Percentiles rank a stretch among this genome's conserved stretches.
Conservation (phyloP, 331 rosid genomes). For the Quercus tomentella region DNA sequence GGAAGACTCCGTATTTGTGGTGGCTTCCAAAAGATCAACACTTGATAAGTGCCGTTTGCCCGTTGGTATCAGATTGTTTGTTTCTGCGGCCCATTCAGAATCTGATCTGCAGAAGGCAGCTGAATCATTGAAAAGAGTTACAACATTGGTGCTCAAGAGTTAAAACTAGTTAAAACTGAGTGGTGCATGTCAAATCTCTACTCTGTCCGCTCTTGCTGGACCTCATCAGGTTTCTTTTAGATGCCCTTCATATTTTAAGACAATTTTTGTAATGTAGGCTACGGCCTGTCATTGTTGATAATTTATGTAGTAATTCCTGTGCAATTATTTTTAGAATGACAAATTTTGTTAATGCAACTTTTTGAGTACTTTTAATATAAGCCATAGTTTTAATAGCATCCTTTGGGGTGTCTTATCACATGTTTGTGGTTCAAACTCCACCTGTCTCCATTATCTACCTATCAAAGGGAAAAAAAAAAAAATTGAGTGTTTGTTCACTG, state of each 20-base stretch:
- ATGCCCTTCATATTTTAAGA: not conserved
- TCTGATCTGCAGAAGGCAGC: constrained; percentile 69
- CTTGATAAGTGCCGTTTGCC: constrained; percentile 79
- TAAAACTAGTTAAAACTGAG: constrained; percentile 31
- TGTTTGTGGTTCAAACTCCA: no score
- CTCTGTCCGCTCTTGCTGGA: not conserved
- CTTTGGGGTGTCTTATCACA: no score
- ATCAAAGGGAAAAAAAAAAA: no score
- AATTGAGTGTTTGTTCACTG: not conserved
- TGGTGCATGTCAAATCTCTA: constrained; percentile 11
- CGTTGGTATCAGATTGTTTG: constrained; percentile 72
- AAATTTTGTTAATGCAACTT: not conserved
- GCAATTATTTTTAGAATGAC: not conserved
- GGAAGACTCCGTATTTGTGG: constrained; percentile 71
- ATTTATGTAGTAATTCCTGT: not conserved
- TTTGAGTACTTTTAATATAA: not conserved
- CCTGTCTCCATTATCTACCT: no score
- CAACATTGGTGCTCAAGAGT: constrained; percentile 56
- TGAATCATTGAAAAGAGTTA: constrained; percentile 65
- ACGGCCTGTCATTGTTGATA: not conserved
- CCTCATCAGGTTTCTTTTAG: not conserved
- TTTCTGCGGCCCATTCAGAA: constrained; percentile 82
- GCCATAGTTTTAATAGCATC: not conserved
- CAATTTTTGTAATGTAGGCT: not conserved
- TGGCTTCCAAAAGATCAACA: constrained; percentile 67